phyloP scores from a whole-genome alignment of 2,329 filamentous ascomycete genomes.

The Botrytis paeoniae region DNA sequence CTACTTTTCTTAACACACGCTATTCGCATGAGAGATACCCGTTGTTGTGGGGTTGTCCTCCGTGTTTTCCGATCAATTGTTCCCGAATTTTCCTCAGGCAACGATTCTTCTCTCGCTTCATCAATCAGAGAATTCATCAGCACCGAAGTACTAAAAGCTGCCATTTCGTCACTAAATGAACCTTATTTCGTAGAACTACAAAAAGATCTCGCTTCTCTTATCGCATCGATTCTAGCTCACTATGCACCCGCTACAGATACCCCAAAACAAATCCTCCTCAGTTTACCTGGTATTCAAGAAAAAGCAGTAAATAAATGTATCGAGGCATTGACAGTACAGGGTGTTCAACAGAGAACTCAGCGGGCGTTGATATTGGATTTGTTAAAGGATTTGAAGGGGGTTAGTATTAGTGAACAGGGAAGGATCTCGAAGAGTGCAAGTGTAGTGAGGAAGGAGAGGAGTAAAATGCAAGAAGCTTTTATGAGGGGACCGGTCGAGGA shows the following conservation, averaged over 20 bases:
- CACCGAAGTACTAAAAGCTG: conserved; percentile 82
- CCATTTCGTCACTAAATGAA: conserved; percentile 87
- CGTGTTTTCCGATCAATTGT: conserved; percentile 84
- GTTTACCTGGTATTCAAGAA: conserved; percentile 71
- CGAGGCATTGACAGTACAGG: conserved; percentile 55
- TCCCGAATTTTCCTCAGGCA: conserved; percentile 65
- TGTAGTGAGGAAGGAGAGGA: conserved; percentile 46
- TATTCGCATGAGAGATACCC: conserved; percentile 83
- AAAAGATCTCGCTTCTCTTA: conserved; percentile 83
- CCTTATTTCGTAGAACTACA: conserved; percentile 96
- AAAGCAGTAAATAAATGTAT: conserved; percentile 65
- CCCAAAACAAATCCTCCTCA: conserved; percentile 72
- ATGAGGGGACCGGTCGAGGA: conserved; percentile 48
- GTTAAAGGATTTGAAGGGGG: conserved; percentile 79
- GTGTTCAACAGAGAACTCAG: conserved; percentile 68
- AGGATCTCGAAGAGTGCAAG: conserved; percentile 63
- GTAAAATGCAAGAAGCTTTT: conserved; percentile 64
- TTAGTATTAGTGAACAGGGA: conserved; percentile 91
- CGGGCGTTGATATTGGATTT: conserved; percentile 79
- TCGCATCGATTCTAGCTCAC: conserved; percentile 77
- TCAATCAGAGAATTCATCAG: conserved; percentile 88
- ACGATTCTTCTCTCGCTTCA: conserved; percentile 47
- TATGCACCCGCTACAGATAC: conserved; percentile 69
- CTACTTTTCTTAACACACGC: conserved; percentile 89
- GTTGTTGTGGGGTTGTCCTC: conserved; percentile 82